Base-by-base conservation (phyloP, 345 rosid genomes). In the Hypericum androsaemum region DNA sequence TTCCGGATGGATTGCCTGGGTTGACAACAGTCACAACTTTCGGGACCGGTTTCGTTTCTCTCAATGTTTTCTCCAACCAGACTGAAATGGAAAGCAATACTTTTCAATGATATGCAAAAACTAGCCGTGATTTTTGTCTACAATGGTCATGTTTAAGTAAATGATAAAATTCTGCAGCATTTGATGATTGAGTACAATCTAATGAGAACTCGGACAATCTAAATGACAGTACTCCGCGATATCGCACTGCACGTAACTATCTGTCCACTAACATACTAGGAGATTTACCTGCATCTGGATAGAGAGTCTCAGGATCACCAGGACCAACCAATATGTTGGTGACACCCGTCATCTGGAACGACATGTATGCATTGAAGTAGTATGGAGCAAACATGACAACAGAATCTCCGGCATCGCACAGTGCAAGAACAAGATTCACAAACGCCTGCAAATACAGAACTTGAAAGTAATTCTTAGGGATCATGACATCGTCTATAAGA, bases 261-360 rank as follows among this genome's bases (percentile, higher is more conserved):
- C n/a, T n/a, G n/a, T n/a, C n/a, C n/a, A n/a, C n/a, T n/a, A n/a
- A n/a, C n/a, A n/a, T n/a, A 6, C 48, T 17, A n/a, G 16, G 16
- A 44, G 48, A 44, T 44, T 44, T 6, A 85, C 98, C 94, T 67
- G 94, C 94, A 66, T 92, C 97, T 3, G 98, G 98, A 70, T 85
- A 56, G 66, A 85, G 94, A 8, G 84, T 92, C 51, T 68, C 44
- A 2, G 88, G 76, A 63, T 65, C 22, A 55, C 83, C 74, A 72
- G 96, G 95, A 57, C 96, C 96, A 44, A 92, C 94, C 43, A 88
- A 37, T 45, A 92, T 92, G 49, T 88, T 54, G 58, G 95, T 88
- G 69, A 92, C 63, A 3, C 96, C 96, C 5, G 96, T 92, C 96
- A 92, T 92, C 76, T 92, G 98, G 82, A 92, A 88, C 49, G 95